Percentiles rank a stretch among this genome's conserved stretches.
Evolutionary conservation across 2,329 filamentous ascomycete species (phyloP).

Genomic region (Sodiomyces alkalinus): DNA sequence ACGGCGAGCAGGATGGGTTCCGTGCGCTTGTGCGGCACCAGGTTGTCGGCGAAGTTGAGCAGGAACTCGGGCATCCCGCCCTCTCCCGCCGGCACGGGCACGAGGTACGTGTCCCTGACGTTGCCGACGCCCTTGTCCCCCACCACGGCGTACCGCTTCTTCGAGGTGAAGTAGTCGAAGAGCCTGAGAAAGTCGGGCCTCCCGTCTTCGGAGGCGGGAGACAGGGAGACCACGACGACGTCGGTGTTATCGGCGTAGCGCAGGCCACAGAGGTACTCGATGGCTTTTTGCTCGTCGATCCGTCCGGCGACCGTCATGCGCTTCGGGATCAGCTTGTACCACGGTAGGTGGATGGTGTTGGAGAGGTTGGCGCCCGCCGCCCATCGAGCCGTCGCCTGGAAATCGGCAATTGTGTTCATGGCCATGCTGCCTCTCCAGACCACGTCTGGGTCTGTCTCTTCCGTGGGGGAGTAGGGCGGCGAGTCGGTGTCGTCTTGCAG

Average conservation of each 20-base stretch:
- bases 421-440: conserved; percentile 64
- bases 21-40: conserved; percentile 53
- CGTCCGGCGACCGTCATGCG: conserved; percentile 60
- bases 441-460: conserved; percentile 54
- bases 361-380: conserved; percentile 72
- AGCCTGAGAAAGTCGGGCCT: conserved; percentile 54
- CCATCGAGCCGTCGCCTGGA: conserved; percentile 64
- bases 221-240: conserved; percentile 64
- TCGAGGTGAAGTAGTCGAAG: conserved; percentile 74
- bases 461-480: conserved; percentile 69
- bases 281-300: conserved; percentile 68
- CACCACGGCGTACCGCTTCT: conserved; percentile 77
- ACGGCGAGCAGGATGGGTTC: conserved; percentile 72
- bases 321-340: conserved; percentile 61
- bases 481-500: conserved; percentile 67
- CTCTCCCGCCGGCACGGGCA: conserved; percentile 64
- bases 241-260: conserved; percentile 73
- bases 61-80: conserved; percentile 70
- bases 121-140: conserved; percentile 59
- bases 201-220: conserved; percentile 44
- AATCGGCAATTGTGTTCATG: conserved; percentile 66
- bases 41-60: conserved; percentile 73
- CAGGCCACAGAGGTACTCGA: conserved; percentile 80
- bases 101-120: conserved; percentile 81
- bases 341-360: conserved; percentile 36